Evolutionary conservation across 768 basidiomycete species (phyloP).

Genomic region (Mrakia frigida): DNA sequence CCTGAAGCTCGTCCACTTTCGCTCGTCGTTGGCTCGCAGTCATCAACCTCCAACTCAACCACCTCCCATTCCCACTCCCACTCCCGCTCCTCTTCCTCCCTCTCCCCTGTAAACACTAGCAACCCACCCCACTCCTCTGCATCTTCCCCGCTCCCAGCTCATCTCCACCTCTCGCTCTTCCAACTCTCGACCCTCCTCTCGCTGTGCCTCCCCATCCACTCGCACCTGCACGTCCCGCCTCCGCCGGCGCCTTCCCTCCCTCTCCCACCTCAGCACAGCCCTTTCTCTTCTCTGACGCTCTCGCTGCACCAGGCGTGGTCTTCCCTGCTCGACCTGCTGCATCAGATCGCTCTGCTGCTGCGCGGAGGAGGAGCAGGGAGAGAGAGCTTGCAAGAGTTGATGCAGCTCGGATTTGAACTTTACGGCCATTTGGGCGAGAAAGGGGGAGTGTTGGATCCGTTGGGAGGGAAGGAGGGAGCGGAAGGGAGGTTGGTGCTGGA

Average conservation of each 20-base stretch:
- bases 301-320: slow-evolving; percentile 6
- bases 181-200: not conserved
- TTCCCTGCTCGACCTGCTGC: not conserved
- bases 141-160: not conserved
- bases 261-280: not conserved
- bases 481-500: not conserved
- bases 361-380: not conserved
- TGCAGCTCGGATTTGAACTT: not conserved
- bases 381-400: not conserved
- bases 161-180: slow-evolving; percentile 10
- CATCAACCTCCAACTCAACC: not conserved
- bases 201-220: not conserved
- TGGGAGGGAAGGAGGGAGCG: not conserved
- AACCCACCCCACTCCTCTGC: not conserved
- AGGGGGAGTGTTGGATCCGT: not conserved
- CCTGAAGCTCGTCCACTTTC: not conserved
- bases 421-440: not conserved
- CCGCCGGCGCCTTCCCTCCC: not conserved
- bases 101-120: not conserved
- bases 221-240: not conserved
- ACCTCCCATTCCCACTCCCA: not conserved
- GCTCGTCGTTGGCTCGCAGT: not conserved
- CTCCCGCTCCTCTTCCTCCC: not conserved
- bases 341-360: not conserved
- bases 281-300: not conserved